phyloP scores from a whole-genome alignment of 1,284 basidiomycete species.

The Trametes pubescens region DNA sequence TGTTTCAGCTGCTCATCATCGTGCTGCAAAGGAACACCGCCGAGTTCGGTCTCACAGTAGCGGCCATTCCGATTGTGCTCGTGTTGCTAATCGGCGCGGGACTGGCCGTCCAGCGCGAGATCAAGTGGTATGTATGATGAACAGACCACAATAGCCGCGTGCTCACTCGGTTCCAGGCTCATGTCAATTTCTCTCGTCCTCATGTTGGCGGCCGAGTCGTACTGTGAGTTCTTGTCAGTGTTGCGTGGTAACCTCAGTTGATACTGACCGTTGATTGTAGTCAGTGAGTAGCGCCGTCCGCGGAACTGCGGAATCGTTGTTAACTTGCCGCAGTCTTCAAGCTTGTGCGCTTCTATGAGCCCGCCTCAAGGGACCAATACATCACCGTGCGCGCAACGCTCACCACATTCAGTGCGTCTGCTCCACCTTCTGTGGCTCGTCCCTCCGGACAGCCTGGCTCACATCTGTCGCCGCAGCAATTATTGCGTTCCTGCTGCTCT shows the following conservation, averaged over 20 bases:
- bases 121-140: conserved; percentile 66
- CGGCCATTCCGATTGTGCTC: conserved; percentile 84
- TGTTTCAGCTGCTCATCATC: conserved; percentile 47
- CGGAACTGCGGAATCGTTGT: neutral
- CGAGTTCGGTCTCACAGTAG: conserved; percentile 82
- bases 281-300: conserved; percentile 53
- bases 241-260: conserved; percentile 9
- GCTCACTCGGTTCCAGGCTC: conserved; percentile 51
- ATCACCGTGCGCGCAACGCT: conserved; percentile 76
- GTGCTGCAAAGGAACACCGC: conserved; percentile 68
- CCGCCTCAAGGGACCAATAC: conserved; percentile 61
- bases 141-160: neutral
- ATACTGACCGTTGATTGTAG: conserved; percentile 43
- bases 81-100: conserved; percentile 71
- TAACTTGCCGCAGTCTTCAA: conserved; percentile 68
- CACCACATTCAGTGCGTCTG: conserved; percentile 77
- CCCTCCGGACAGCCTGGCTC: neutral
- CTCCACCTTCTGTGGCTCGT: conserved; percentile 8
- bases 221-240: conserved; percentile 60
- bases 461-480: conserved; percentile 57
- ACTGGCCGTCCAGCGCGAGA: conserved; percentile 77
- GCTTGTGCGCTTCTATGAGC: conserved; percentile 78
- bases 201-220: conserved; percentile 79
- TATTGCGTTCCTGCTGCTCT: conserved; percentile 74
- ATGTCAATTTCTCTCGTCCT: conserved; percentile 73